phyloP scores from a whole-genome alignment of 768 basidiomycete genomes.

The Phanerodontia chrysosporium region DNA sequence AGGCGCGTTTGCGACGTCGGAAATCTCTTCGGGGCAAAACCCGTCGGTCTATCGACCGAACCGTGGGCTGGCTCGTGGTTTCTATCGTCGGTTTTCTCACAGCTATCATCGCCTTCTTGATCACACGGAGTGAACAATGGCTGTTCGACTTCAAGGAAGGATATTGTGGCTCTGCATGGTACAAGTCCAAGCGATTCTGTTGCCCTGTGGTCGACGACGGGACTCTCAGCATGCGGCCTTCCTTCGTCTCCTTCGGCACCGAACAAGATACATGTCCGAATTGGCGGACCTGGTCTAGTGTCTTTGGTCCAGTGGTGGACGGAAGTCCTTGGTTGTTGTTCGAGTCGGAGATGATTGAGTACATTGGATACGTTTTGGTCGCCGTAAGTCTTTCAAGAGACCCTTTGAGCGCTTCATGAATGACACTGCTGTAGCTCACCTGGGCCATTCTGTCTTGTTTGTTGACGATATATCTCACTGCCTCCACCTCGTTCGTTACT shows the following conservation, averaged over 20 bases:
- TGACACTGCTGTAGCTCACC: slow-evolving; percentile 44
- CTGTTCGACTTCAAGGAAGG: slow-evolving; percentile 93
- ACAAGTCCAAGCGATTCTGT: slow-evolving; percentile 77
- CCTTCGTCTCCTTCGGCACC: slow-evolving; percentile 3
- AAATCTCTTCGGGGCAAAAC: slow-evolving; percentile 67
- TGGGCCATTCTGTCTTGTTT: slow-evolving; percentile 70
- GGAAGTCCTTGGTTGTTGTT: slow-evolving; percentile 25
- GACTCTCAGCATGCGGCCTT: background rate
- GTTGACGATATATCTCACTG: slow-evolving; percentile 84
- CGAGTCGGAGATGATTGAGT: slow-evolving; percentile 52
- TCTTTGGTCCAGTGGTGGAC: slow-evolving; percentile 35
- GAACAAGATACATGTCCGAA: slow-evolving; percentile 46
- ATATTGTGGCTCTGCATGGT: slow-evolving; percentile 68
- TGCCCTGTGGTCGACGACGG: slow-evolving; percentile 42
- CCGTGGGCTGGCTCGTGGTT: slow-evolving; percentile 85
- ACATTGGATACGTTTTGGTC: slow-evolving; percentile 63
- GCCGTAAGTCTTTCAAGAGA: slow-evolving; percentile 53
- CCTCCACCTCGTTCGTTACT: slow-evolving; percentile 83
- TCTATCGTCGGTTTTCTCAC: slow-evolving; percentile 85
- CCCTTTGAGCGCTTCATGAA: background rate
- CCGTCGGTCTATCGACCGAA: slow-evolving; percentile 65
- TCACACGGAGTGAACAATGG: slow-evolving; percentile 82
- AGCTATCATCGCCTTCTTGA: slow-evolving; percentile 80
- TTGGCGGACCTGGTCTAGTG: slow-evolving; percentile 77
- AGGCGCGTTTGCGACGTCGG: slow-evolving; percentile 63